Percentiles rank a stretch among this genome's conserved stretches.
Conservation (phyloP, 2,329 filamentous ascomycete species). For the Epichloe sp. region DNA sequence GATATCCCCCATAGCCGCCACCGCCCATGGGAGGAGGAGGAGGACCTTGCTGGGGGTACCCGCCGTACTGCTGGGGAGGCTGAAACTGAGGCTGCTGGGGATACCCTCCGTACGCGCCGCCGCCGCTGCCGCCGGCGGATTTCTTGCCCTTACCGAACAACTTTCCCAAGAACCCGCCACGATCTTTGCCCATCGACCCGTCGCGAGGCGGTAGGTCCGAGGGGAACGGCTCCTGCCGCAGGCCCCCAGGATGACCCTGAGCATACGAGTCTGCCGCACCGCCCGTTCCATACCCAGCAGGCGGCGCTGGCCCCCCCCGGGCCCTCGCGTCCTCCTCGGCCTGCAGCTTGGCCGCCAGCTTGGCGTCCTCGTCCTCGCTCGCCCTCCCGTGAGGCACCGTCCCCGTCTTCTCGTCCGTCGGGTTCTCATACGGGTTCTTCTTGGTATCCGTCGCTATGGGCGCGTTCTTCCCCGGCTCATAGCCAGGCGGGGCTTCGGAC, state of each 20-base stretch:
- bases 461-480: conserved; percentile 31
- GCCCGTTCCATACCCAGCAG: conserved; percentile 21
- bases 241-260: conserved; percentile 10
- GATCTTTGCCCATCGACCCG: conserved; percentile 21
- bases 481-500: conserved; percentile 54
- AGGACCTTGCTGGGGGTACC: conserved; percentile 6
- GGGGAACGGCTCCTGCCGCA: conserved; percentile 17
- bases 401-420: conserved; percentile 4
- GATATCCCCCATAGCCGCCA: conserved; percentile 6
- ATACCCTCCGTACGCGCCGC: conserved; percentile 1
- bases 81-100: neutral
- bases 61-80: conserved; percentile 3
- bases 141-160: conserved; percentile 32
- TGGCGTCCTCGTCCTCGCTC: conserved; percentile 52
- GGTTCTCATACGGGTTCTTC: conserved; percentile 54
- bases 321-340: conserved; percentile 66
- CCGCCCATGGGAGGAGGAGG: conserved; percentile 1
- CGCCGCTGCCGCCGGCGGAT: conserved; percentile 13
- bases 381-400: conserved; percentile 13
- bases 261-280: conserved; percentile 14
- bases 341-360: conserved; percentile 63
- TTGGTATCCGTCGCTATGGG: conserved; percentile 43
- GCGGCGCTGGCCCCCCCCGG: conserved; percentile 19
- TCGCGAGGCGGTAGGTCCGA: conserved; percentile 30
- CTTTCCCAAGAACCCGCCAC: conserved; percentile 37